A percentile compares a stretch with the other conserved stretches of the same genome.
These are phyloP conservation scores for Colletotrichum cordylinicola DNA, from an alignment of 2,329 filamentous ascomycete genomes.

Conservation along the genomic window DNA sequence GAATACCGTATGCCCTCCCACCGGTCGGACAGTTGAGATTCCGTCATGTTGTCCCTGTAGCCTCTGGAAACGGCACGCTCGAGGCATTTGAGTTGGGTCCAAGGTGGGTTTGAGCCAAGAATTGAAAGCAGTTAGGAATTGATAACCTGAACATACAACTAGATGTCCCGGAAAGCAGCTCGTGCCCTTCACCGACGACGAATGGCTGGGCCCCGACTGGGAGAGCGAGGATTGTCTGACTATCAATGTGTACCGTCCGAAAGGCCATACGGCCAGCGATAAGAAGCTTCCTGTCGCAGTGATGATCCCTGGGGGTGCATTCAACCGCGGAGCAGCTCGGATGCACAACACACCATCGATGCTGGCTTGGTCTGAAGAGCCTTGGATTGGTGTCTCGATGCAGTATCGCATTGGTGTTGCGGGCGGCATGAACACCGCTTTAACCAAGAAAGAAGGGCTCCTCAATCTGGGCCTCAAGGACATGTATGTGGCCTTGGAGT, in stretches of 20 bases:
- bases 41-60: conserved; percentile 35
- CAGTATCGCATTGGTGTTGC: conserved; percentile 58
- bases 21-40: conserved; percentile 49
- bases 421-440: conserved; percentile 60
- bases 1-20: conserved; percentile 53
- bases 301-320: conserved; percentile 45
- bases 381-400: conserved; percentile 54
- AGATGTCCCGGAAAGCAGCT: conserved; percentile 36
- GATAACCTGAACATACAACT: neutral
- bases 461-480: conserved; percentile 61
- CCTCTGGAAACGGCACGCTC: conserved; percentile 27
- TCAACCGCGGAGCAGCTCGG: conserved; percentile 34
- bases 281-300: conserved; percentile 53
- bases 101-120: conserved; percentile 6
- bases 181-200: conserved; percentile 34
- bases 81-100: conserved; percentile 30
- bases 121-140: rapidly evolving
- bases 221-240: conserved; percentile 59
- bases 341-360: conserved; percentile 49
- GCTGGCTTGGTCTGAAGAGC: conserved; percentile 51
- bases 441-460: conserved; percentile 55
- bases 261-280: conserved; percentile 27
- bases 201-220: conserved; percentile 32
- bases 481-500: conserved; percentile 51
- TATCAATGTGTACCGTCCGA: conserved; percentile 54